phyloP scores from a whole-genome alignment of 78 protist species.

The Blattamonas nauphoetae region DNA sequence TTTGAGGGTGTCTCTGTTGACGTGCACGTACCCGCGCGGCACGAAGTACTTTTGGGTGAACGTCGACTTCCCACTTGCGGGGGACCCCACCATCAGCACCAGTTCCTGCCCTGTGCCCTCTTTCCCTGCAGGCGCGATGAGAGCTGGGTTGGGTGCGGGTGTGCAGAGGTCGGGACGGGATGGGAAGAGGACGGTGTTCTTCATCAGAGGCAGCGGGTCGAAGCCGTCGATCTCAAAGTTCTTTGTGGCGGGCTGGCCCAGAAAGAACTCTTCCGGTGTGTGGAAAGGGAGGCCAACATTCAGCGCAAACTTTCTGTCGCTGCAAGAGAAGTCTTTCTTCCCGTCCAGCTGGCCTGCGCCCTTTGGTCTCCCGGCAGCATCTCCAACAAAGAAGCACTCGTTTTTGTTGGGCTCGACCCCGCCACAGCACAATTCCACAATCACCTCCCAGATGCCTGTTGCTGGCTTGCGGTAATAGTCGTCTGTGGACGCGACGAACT shows the following conservation, averaged over 20 bases:
- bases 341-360: constrained; percentile 21
- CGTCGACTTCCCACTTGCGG: constrained; percentile 62
- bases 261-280: constrained; percentile 70
- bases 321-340: constrained; percentile 57
- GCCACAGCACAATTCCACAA: constrained; percentile 8
- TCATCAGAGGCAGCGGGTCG: background rate
- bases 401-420: constrained; percentile 15
- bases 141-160: background rate
- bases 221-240: constrained; percentile 12
- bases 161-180: background rate
- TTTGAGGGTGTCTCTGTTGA: constrained; percentile 44
- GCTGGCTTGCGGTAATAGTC: constrained; percentile 33
- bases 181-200: background rate
- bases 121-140: background rate
- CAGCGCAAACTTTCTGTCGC: constrained; percentile 57
- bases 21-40: constrained; percentile 34
- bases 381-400: constrained; percentile 51
- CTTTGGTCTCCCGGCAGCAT: constrained; percentile 65
- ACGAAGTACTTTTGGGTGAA: constrained; percentile 28
- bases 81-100: constrained; percentile 53
- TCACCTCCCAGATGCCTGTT: constrained; percentile 34
- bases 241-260: constrained; percentile 27
- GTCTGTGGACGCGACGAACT: constrained; percentile 12
- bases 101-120: constrained; percentile 35
- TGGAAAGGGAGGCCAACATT: constrained; percentile 44